Percentiles rank a stretch among this genome's conserved stretches.
phyloP scores from a whole-genome alignment of 768 basidiomycete species.

The Leccinum longicurvipes region DNA sequence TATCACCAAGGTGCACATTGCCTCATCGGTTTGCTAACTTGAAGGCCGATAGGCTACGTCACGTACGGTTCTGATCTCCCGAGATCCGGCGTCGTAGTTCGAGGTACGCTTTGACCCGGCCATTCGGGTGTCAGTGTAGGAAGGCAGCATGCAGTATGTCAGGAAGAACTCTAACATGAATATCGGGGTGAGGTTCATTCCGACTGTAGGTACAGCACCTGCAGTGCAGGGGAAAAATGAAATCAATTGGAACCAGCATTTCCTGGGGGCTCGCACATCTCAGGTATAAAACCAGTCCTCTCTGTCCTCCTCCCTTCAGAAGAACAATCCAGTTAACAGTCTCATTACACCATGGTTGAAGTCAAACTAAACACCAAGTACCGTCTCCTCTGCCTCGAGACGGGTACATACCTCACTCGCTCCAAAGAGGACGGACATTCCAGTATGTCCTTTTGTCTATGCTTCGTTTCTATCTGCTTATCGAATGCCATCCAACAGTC shows the following conservation, averaged over 20 bases:
- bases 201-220: neutral
- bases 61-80: too few relatives aligned
- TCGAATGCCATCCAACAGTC: neutral
- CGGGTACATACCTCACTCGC: neutral
- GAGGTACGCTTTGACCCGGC: neutral
- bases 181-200: neutral
- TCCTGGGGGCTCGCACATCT: neutral
- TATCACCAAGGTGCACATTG: too few relatives aligned
- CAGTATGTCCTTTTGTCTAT: neutral
- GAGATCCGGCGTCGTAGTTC: too few relatives aligned
- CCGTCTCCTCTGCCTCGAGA: neutral
- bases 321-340: neutral
- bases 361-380: neutral
- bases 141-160: neutral
- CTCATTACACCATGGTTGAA: neutral
- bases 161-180: neutral
- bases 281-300: neutral
- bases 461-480: neutral
- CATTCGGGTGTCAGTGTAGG: neutral
- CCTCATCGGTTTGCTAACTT: too few relatives aligned
- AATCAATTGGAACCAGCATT: neutral
- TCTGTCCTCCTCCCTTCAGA: neutral
- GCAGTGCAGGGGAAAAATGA: constrained; percentile 30
- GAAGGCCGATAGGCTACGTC: too few relatives aligned
- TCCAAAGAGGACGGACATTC: neutral